phyloP scores from a whole-genome alignment of 2,329 filamentous ascomycete genomes.

The Sclerotiophoma versabilis region DNA sequence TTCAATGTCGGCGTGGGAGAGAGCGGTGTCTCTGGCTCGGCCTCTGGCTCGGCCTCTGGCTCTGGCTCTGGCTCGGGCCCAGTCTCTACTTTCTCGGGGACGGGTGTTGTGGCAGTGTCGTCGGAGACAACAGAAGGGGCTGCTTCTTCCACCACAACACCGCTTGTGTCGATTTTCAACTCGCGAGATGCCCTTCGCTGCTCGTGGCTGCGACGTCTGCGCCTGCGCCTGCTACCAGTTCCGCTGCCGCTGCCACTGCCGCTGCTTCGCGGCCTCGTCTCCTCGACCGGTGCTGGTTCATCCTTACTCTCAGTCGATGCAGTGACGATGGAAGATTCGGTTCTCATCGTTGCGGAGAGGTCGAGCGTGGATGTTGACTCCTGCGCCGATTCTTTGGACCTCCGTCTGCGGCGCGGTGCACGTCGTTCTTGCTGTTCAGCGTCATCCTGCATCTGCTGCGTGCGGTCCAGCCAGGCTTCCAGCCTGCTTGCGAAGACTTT shows the following conservation, averaged over 20 bases:
- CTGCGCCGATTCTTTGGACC: constrained; percentile 42
- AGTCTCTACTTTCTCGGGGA: constrained; percentile 18
- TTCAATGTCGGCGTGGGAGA: constrained; percentile 46
- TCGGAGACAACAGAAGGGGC: constrained; percentile 30
- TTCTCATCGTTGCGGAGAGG: constrained; percentile 9
- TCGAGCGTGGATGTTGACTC: constrained; percentile 41
- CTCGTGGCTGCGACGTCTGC: constrained; percentile 33
- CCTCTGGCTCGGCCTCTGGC: no score
- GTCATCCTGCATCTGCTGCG: constrained; percentile 51
- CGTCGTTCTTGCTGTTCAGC: neutral
- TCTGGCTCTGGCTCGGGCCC: constrained; percentile 21
- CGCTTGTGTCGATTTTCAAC: constrained; percentile 28
- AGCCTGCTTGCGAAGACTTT: constrained; percentile 61
- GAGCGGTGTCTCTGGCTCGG: constrained; percentile 28
- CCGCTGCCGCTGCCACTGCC: constrained; percentile 37
- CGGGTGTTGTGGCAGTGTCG: constrained; percentile 24
- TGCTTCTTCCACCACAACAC: neutral
- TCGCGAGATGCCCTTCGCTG: constrained; percentile 18
- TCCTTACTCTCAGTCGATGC: constrained; percentile 33
- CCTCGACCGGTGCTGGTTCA: constrained; percentile 19
- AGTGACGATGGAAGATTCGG: constrained; percentile 38
- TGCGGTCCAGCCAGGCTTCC: constrained; percentile 67
- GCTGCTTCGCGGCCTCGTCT: constrained; percentile 30
- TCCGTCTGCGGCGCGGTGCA: constrained; percentile 29
- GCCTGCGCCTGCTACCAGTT: constrained; percentile 36